Evolutionary conservation across 805 yeast genomes (phyloP), one percentile per base, ranked within the genome.

Genomic region (Ogataea pilisensis): DNA sequence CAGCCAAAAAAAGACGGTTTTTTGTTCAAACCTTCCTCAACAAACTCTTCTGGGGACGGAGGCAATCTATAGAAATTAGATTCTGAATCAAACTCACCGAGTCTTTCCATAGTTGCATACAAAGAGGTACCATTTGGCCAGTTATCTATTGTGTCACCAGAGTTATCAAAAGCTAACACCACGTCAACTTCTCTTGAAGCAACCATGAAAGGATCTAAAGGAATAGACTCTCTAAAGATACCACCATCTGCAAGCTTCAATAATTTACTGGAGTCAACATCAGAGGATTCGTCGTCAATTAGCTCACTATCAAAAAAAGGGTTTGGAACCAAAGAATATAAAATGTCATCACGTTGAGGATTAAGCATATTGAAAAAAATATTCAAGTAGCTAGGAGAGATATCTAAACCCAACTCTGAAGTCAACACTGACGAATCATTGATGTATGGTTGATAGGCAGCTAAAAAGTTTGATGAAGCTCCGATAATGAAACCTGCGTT

Each of bases 1-100:
- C 95, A 86, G 22, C 95, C 95, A 58, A 87, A 87, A 64, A 87
- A 86, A 1, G 79, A 71, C 22, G 95, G 95, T 46, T 63, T 71
- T 14, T 75, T 62, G 22, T 82, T 80, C 45, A 84, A 69, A 37
- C 82, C 83, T 44, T 64, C 50, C 38, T 71, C 69, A 27, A 74
- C 59, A 56, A 86, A 83, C 1, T 86, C 75, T 31, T 70, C 64
- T 8, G 55, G 60, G 49, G 78, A 82, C 1, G 38, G 30, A 19
- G 95, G 95, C 26, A 86, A 83, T 45, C 80, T 72, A 14, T 93
- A 93, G 66, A 82, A 84, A 2, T 76, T 61, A 16, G 80, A 73
- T 35, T 76, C 73, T 41, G 70, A 66, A 32, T 78, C 80, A 41
- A 70, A 68, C 13, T 50, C 38, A 3, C 47, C 42, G 50, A 77